Percentiles rank a stretch among this genome's conserved stretches.
phyloP scores from a whole-genome alignment of 495 filamentous ascomycete species.

The Cercophora newfieldiana region DNA sequence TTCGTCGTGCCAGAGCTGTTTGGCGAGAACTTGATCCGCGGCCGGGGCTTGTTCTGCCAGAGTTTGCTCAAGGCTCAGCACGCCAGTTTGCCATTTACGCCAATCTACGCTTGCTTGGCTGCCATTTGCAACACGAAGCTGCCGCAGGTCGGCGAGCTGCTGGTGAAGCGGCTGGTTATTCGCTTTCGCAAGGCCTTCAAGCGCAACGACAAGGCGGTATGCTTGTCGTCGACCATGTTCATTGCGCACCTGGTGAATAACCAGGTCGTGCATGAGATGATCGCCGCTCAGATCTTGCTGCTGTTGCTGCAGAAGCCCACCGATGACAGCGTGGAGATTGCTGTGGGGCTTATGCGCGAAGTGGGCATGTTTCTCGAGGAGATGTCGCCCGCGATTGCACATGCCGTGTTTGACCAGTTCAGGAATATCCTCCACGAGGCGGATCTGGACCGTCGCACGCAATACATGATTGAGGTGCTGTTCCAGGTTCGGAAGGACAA shows the following conservation, averaged over 20 bases:
- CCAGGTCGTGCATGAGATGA: constrained; percentile 90
- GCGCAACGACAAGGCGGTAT: constrained; percentile 95
- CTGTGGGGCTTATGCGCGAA: constrained; percentile 85
- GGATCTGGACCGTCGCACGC: constrained; percentile 91
- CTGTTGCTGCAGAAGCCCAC: constrained; percentile 90
- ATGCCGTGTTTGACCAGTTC: constrained; percentile 93
- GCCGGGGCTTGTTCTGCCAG: constrained; percentile 88
- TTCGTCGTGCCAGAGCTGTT: constrained; percentile 94
- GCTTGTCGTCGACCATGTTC: constrained; percentile 85
- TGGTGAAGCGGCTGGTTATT: constrained; percentile 80
- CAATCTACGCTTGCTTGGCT: constrained; percentile 91
- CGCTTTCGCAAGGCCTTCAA: constrained; percentile 97
- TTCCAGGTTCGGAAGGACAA: constrained; percentile 96
- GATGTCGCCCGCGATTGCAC: constrained; percentile 81
- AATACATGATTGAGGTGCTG: constrained; percentile 98
- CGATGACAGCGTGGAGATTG: constrained; percentile 97
- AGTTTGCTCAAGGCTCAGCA: constrained; percentile 98
- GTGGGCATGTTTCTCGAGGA: constrained; percentile 93
- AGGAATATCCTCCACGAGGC: constrained; percentile 91
- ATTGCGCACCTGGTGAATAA: constrained; percentile 93
- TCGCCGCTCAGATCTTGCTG: constrained; percentile 87
- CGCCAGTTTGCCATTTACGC: constrained; percentile 92
- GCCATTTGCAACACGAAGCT: constrained; percentile 98
- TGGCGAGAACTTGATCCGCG: constrained; percentile 87
- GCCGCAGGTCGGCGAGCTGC: constrained; percentile 87